Percentiles rank a stretch among this genome's conserved stretches.
These are phyloP conservation scores for Pulveroboletus sp. DNA, from an alignment of 768 basidiomycete genomes.

Conservation along the genomic window DNA sequence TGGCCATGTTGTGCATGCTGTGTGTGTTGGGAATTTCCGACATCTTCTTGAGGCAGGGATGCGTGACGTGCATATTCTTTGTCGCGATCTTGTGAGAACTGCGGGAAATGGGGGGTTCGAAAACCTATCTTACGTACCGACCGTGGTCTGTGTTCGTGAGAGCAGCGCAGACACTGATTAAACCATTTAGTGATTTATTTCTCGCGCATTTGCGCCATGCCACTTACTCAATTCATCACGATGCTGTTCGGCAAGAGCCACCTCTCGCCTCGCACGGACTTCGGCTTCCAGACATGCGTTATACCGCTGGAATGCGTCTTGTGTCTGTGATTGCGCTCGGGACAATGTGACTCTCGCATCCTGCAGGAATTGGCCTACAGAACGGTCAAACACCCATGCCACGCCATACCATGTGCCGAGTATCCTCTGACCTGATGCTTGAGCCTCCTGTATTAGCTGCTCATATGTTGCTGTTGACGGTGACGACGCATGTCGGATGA, in stretches of 20 bases:
- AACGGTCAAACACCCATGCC: slow-evolving; percentile 7
- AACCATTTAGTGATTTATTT: slow-evolving; percentile 16
- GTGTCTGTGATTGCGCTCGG: slow-evolving; percentile 67
- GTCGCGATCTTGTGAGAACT: slow-evolving; percentile 20
- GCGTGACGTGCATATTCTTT: slow-evolving; percentile 34
- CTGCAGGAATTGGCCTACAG: slow-evolving; percentile 58
- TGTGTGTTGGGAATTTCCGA: slow-evolving; percentile 28
- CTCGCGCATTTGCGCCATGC: slow-evolving; percentile 8
- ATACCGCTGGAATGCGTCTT: slow-evolving; percentile 69
- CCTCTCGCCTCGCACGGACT: slow-evolving; percentile 61
- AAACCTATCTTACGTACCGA: slow-evolving; percentile 28
- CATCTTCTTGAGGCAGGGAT: slow-evolving; percentile 30
- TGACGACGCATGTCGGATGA: slow-evolving; percentile 48
- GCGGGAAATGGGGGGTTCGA: slow-evolving; percentile 5
- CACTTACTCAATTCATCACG: slow-evolving; percentile 56
- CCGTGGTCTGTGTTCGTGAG: slow-evolving; percentile 34
- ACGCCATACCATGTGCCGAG: slow-evolving; percentile 5
- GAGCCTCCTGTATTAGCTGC: slow-evolving; percentile 56
- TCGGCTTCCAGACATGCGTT: slow-evolving; percentile 68
- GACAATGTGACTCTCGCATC: slow-evolving; percentile 57
- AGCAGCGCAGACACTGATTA: slow-evolving; percentile 32
- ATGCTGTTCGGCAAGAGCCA: slow-evolving; percentile 62
- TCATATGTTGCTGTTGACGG: slow-evolving; percentile 51
- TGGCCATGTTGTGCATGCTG: slow-evolving; percentile 29
- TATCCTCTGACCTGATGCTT: slow-evolving; percentile 51